These are phyloP conservation scores for Zanthoxylum bungeanum DNA, from an alignment of 345 rosid genomes.

Conservation along the genomic window DNA sequence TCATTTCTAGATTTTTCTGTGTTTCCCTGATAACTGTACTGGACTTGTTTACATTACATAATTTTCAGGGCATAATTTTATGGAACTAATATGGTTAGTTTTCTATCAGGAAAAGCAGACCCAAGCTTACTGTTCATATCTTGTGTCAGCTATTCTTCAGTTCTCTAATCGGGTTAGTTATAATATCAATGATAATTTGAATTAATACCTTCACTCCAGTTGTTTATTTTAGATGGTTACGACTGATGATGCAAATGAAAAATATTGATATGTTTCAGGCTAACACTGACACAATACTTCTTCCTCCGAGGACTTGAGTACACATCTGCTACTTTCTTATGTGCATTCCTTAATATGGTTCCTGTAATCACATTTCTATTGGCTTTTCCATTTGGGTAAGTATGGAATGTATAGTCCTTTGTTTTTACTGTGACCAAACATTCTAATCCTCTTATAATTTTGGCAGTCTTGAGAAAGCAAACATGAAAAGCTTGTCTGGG, in stretches of 20 bases:
- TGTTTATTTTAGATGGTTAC: background rate
- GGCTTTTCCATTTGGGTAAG: conserved; percentile 61
- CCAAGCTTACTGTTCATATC: no score
- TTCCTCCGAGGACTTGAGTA: conserved; percentile 65
- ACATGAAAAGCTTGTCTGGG: conserved; percentile 40
- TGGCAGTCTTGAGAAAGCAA: conserved; percentile 47
- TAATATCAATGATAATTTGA: background rate
- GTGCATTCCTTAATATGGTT: no score
- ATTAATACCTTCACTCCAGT: background rate
- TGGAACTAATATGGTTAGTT: background rate
- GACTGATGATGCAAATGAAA: background rate
- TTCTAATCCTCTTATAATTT: background rate
- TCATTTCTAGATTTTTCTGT: no score
- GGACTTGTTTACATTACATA: background rate
- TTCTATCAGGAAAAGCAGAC: conserved; percentile 55
- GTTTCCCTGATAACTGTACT: no score
- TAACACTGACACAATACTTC: conserved; percentile 60
- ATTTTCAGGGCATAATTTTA: conserved; percentile 1
- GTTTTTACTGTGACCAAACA: background rate
- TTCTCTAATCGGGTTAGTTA: conserved; percentile 62
- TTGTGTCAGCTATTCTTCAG: no score
- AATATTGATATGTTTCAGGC: conserved; percentile 33
- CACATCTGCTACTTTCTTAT: conserved; percentile 67
- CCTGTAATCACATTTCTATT: conserved; percentile 63
- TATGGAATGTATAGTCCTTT: background rate